Evolutionary conservation across 108 stramenopile genomes (phyloP), one percentile per base, ranked within the genome.

Genomic region (Ochromonas danica): DNA sequence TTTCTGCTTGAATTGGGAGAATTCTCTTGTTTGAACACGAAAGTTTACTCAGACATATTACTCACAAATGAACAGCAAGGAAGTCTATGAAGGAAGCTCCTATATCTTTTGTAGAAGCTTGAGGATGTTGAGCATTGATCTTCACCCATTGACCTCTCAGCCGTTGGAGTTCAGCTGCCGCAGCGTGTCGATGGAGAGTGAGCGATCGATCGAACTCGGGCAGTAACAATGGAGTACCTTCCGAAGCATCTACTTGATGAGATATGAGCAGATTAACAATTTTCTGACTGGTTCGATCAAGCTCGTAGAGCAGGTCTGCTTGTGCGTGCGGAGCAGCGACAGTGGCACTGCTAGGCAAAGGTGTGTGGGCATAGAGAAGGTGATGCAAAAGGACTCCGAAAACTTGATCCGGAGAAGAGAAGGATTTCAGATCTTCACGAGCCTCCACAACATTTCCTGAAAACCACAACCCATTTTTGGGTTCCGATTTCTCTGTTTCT

Each of bases 121-220:
- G 72, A 6, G 72, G 72, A 60, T 75, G 72, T 75, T 75, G 72
- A 38, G 40, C 36, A 75, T 75, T 27, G 22, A 75, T 41, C 38
- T 75, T 75, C 10, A 75, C 72, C 14, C 6, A 75, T 36, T 75
- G 72, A 42, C 36, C 3, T 27, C 72, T 3, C 3, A 14, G 38
- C 10, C 72, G 14, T 33, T 75, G 72, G 6, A 75, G 35, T 60
- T 75, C 72, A 6, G 31, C 72, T 6, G 31, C 31, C 3, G 14
- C 31, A 36, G 38, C 31, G 31, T 14, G 40, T 31, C 72, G 36
- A 22, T 45, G 3, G 14, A 75, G 41, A 10, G 40, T 42, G 3
- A 75, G 35, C 27, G 6, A 3, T 14, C 51, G 72, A 60, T 75
- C 51, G 51, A 14, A 75, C 10, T 75, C 72, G 3, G 43, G 6